These are phyloP conservation scores for Rhizopogon sp. DNA, from an alignment of 768 basidiomycete genomes.

Conservation along the genomic window DNA sequence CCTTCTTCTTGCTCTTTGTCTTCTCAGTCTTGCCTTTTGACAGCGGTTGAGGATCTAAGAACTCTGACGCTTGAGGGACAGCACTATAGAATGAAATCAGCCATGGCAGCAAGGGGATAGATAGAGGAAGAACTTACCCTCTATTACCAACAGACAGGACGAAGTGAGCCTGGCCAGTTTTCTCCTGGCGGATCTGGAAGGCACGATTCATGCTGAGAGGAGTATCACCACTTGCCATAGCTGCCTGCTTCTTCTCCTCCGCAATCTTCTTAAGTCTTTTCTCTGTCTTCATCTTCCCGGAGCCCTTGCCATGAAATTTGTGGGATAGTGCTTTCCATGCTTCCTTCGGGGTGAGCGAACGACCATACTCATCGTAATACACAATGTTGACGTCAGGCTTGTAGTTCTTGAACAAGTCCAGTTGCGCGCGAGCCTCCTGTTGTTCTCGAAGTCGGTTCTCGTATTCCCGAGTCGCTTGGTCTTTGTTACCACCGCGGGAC, in stretches of 20 bases:
- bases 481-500: slow-evolving; percentile 76
- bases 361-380: slow-evolving; percentile 95
- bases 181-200: slow-evolving; percentile 90
- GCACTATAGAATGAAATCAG: slow-evolving; percentile 44
- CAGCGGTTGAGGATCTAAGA: slow-evolving; percentile 75
- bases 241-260: slow-evolving; percentile 92
- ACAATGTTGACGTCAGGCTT: slow-evolving; percentile 96
- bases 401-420: slow-evolving; percentile 88
- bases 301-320: slow-evolving; percentile 97
- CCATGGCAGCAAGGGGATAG: not conserved
- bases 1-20: slow-evolving; percentile 76
- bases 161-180: slow-evolving; percentile 94
- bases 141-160: slow-evolving; percentile 91
- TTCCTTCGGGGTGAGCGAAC: slow-evolving; percentile 85
- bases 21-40: slow-evolving; percentile 83
- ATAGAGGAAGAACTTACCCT: slow-evolving; percentile 49
- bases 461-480: slow-evolving; percentile 91
- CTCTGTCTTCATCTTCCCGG: slow-evolving; percentile 96
- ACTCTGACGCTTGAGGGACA: slow-evolving; percentile 80
- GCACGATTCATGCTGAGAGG: slow-evolving; percentile 93
- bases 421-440: slow-evolving; percentile 76
- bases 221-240: slow-evolving; percentile 94
- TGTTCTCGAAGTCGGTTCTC: slow-evolving; percentile 91
- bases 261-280: slow-evolving; percentile 94
- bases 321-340: slow-evolving; percentile 98